phyloP scores from a whole-genome alignment of 148 eudicot genomes.

The Amaranthus cruentus region DNA sequence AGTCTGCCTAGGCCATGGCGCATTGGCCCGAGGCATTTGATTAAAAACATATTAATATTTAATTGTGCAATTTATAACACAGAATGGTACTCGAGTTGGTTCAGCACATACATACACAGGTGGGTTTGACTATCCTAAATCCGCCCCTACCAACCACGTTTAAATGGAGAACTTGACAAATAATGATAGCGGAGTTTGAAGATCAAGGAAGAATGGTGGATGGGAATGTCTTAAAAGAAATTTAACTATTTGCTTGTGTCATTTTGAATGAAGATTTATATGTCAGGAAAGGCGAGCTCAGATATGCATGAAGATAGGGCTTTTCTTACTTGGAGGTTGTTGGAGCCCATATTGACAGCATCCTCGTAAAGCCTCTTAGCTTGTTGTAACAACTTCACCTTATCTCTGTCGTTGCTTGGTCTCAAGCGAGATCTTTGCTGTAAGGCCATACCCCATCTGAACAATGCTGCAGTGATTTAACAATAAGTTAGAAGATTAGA shows the following conservation, averaged over 20 bases:
- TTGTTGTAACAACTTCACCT: slow-evolving; percentile 80
- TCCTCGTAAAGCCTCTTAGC: slow-evolving; percentile 88
- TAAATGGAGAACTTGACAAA: not conserved
- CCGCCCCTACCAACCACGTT: not conserved
- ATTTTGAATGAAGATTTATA: slow-evolving; percentile 2
- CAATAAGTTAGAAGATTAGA: not conserved
- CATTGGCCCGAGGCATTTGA: too few relatives aligned
- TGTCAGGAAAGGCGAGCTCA: slow-evolving; percentile 47
- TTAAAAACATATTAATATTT: too few relatives aligned
- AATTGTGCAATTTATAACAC: too few relatives aligned
- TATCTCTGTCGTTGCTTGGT: slow-evolving; percentile 61
- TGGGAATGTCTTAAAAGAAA: not conserved
- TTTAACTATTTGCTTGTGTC: not conserved
- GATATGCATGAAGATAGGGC: slow-evolving; percentile 70
- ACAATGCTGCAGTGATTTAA: slow-evolving; percentile 57
- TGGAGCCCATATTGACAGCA: slow-evolving; percentile 73
- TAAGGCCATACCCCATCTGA: slow-evolving; percentile 85
- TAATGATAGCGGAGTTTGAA: not conserved
- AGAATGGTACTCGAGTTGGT: too few relatives aligned
- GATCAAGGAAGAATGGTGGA: not conserved
- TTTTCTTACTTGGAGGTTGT: slow-evolving; percentile 53
- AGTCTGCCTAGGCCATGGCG: too few relatives aligned
- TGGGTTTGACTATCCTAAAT: too few relatives aligned
- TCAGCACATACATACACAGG: too few relatives aligned
- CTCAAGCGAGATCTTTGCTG: slow-evolving; percentile 82